Evolutionary conservation across 1,284 basidiomycete genomes (phyloP).

Genomic region (Phaffia rhodozyma): DNA sequence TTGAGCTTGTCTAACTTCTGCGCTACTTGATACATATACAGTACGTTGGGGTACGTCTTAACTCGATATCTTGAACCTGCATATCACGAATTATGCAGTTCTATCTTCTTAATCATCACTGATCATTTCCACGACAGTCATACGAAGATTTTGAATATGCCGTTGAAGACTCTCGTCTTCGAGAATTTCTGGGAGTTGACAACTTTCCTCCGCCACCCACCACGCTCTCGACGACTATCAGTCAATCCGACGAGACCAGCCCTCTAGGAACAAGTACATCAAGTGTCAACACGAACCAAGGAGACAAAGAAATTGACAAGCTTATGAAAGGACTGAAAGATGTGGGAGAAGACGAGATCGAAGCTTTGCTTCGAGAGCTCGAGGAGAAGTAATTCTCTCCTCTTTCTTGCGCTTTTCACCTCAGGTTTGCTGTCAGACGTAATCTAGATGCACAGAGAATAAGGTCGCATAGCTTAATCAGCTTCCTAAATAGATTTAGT

Average conservation of each 20-base stretch:
- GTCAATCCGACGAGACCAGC: not conserved
- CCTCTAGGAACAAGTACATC: not conserved
- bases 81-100: not conserved
- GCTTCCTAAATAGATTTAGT: too few relatives aligned
- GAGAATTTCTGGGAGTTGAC: conserved; percentile 3
- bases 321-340: not conserved
- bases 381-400: not conserved
- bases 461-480: too few relatives aligned
- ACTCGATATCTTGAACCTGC: too few relatives aligned
- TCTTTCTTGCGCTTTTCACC: too few relatives aligned
- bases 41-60: not conserved
- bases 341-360: conserved; percentile 13
- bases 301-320: not conserved
- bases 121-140: not conserved
- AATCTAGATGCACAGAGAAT: too few relatives aligned
- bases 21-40: not conserved
- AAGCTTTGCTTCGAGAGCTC: conserved; percentile 12
- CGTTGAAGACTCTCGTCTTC: conserved; percentile 14
- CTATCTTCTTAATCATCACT: not conserved
- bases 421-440: too few relatives aligned
- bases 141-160: conserved; percentile 18
- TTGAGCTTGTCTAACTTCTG: not conserved
- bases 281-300: not conserved
- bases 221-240: not conserved
- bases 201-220: not conserved